Percentiles rank a stretch among this genome's conserved stretches.
phyloP scores from a whole-genome alignment of 2,329 filamentous ascomycete genomes.

The Diplocarpon rosae region DNA sequence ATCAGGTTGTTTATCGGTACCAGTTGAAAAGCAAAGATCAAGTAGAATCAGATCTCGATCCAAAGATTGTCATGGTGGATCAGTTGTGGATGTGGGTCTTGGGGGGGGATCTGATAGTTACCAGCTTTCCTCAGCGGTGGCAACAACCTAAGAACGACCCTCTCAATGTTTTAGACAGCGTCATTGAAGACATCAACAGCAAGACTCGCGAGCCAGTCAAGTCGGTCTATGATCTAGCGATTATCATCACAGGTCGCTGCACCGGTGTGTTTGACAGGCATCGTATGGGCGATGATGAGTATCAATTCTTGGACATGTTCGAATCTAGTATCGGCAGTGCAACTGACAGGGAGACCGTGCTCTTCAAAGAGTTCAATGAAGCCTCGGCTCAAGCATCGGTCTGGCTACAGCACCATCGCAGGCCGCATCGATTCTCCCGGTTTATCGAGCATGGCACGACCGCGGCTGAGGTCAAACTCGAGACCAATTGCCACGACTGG shows the following conservation, averaged over 20 bases:
- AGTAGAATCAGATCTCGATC: constrained; percentile 10
- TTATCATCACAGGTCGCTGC: constrained; percentile 33
- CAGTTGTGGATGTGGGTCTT: constrained; percentile 36
- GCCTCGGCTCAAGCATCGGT: constrained; percentile 20
- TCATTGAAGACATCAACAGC: constrained; percentile 23
- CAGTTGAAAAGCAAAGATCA: constrained; percentile 11
- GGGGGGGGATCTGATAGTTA: constrained; percentile 23
- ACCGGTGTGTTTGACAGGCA: constrained; percentile 32
- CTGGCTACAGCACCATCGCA: constrained; percentile 18
- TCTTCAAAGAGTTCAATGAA: constrained; percentile 21
- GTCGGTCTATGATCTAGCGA: constrained; percentile 32
- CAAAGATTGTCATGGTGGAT: constrained; percentile 33
- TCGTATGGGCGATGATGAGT: constrained; percentile 20
- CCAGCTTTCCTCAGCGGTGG: constrained; percentile 30
- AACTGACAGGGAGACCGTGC: constrained; percentile 18
- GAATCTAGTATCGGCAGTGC: constrained; percentile 20
- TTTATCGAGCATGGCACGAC: constrained; percentile 5
- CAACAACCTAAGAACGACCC: constrained; percentile 32
- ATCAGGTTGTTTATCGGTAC: constrained; percentile 24
- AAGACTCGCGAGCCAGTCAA: constrained; percentile 27
- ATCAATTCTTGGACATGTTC: constrained; percentile 24
- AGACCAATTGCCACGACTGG: neutral
- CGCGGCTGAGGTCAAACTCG: constrained; percentile 1
- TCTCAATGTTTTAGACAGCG: constrained; percentile 32
- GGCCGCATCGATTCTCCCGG: constrained; percentile 11